Conservation (phyloP, 2,329 filamentous ascomycete species). For the Lecanosticta acicola region DNA sequence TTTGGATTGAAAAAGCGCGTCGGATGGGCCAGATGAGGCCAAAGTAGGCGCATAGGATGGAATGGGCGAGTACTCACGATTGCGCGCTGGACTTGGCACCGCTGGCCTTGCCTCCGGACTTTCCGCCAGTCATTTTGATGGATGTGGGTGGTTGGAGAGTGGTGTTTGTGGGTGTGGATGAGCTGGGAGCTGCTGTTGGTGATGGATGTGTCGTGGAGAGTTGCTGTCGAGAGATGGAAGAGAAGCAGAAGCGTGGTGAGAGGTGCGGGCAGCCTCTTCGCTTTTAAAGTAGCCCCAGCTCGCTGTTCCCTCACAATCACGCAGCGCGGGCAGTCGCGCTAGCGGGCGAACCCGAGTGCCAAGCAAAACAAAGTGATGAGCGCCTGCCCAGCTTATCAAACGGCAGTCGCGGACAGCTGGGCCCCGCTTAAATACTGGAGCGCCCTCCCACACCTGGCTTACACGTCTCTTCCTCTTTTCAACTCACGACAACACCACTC, state of each 20-base stretch:
- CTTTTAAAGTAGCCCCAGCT: background rate
- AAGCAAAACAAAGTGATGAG: conserved; percentile 7
- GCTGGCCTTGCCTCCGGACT: conserved; percentile 99
- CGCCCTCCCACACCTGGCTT: conserved; percentile 16
- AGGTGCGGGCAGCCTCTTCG: conserved; percentile 1
- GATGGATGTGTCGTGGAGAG: conserved; percentile 33
- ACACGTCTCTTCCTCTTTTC: conserved; percentile 32
- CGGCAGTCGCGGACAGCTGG: background rate
- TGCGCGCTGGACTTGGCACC: conserved; percentile 94
- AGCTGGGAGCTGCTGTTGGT: conserved; percentile 22
- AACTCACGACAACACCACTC: conserved; percentile 28
- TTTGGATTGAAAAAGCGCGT: conserved; percentile 40
- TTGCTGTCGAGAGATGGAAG: conserved; percentile 37
- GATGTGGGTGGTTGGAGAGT: conserved; percentile 37
- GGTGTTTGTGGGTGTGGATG: conserved; percentile 24
- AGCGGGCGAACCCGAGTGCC: background rate
- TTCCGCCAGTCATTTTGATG: conserved; percentile 99
- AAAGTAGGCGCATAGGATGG: conserved; percentile 15
- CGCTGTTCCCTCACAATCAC: background rate
- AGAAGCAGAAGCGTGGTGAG: conserved; percentile 18
- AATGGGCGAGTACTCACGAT: conserved; percentile 65
- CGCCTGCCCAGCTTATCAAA: background rate
- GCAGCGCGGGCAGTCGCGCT: background rate
- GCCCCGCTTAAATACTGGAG: conserved; percentile 16
- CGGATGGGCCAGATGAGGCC: conserved; percentile 23